phyloP scores from a whole-genome alignment of 2,329 filamentous ascomycete genomes.

The Beauveria australis region DNA sequence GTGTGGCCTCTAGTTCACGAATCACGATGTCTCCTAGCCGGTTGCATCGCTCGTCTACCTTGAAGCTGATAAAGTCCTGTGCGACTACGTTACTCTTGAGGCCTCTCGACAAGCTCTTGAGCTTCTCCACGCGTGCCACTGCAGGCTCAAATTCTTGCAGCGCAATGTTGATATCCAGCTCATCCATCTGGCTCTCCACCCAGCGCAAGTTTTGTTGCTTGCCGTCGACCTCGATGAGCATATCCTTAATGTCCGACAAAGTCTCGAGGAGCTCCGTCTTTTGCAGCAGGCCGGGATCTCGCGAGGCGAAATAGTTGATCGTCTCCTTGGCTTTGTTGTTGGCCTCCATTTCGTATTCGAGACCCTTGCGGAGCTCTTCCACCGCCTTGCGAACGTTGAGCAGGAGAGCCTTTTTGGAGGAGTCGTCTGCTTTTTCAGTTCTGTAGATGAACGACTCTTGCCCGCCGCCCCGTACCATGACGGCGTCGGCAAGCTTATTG shows the following conservation, averaged over 20 bases:
- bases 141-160: constrained; percentile 82
- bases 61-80: constrained; percentile 86
- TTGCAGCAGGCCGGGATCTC: constrained; percentile 67
- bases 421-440: constrained; percentile 70
- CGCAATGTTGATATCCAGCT: constrained; percentile 91
- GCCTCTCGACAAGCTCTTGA: constrained; percentile 69
- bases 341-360: constrained; percentile 80
- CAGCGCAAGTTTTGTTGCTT: constrained; percentile 93
- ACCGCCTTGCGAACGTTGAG: constrained; percentile 88
- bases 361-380: constrained; percentile 78
- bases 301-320: constrained; percentile 75
- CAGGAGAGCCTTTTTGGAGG: constrained; percentile 72
- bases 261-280: constrained; percentile 75
- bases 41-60: constrained; percentile 76
- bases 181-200: constrained; percentile 92
- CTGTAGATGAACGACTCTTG: constrained; percentile 92
- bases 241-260: constrained; percentile 70
- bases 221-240: constrained; percentile 91
- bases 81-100: constrained; percentile 81
- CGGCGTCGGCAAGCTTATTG: constrained; percentile 69
- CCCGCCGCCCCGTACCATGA: constrained; percentile 80
- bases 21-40: constrained; percentile 70
- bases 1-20: constrained; percentile 67
- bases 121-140: constrained; percentile 74
- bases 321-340: constrained; percentile 77